Evolutionary conservation across 768 basidiomycete species (phyloP).

Genomic region (Lentinula aciculospora): DNA sequence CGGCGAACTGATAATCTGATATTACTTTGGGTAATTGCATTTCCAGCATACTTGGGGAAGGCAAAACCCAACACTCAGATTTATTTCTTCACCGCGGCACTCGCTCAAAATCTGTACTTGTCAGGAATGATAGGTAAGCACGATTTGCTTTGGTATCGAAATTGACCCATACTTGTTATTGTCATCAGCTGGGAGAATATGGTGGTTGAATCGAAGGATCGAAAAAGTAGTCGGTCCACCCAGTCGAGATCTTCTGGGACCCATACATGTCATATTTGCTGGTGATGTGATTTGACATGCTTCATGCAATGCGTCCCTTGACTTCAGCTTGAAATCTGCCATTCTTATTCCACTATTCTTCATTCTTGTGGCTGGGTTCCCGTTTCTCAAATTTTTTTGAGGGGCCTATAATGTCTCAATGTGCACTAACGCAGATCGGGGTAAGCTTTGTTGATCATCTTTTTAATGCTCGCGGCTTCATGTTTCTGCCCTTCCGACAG

Average conservation of each 20-base stretch:
- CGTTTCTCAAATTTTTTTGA: background rate
- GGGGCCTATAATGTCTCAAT: background rate
- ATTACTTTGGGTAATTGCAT: background rate
- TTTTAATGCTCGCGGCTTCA: too few relatives aligned
- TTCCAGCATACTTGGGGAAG: background rate
- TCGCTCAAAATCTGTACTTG: background rate
- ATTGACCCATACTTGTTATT: background rate
- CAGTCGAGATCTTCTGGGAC: background rate
- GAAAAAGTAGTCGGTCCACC: background rate
- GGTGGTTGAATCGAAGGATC: background rate
- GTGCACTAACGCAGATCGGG: background rate
- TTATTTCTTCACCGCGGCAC: background rate
- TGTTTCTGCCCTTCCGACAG: background rate
- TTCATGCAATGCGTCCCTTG: background rate
- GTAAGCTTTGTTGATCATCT: too few relatives aligned
- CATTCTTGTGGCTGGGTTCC: background rate
- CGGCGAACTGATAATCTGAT: too few relatives aligned
- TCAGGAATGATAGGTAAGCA: background rate
- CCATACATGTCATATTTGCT: background rate
- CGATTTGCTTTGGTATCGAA: background rate
- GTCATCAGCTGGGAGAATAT: background rate
- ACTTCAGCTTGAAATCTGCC: background rate
- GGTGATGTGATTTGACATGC: too few relatives aligned
- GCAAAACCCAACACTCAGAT: background rate
- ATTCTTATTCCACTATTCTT: background rate